These are phyloP conservation scores for Tricholoma matsutake DNA, from an alignment of 768 basidiomycete species.

Conservation along the genomic window DNA sequence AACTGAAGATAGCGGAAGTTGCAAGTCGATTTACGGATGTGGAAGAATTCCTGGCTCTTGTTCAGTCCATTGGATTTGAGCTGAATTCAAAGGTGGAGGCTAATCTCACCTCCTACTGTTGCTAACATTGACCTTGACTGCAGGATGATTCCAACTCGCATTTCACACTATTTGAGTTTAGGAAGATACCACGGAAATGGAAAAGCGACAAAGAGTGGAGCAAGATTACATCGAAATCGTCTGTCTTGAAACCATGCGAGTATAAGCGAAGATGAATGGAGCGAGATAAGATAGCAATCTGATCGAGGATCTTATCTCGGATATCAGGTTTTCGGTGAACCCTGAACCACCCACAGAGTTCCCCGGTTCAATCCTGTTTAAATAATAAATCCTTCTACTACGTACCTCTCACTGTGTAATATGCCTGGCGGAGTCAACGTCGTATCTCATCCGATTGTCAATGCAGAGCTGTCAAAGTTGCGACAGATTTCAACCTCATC, in stretches of 20 bases:
- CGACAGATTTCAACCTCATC: slow-evolving; percentile 56
- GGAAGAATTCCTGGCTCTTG: slow-evolving; percentile 61
- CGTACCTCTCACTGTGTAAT: slow-evolving; percentile 5
- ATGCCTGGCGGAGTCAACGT: slow-evolving; percentile 42
- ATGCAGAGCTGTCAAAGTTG: slow-evolving; percentile 69
- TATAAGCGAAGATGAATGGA: slow-evolving; percentile 75
- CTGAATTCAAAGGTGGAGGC: slow-evolving; percentile 59
- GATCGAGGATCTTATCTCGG: not conserved
- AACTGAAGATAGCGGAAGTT: slow-evolving; percentile 87
- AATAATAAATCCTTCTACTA: not conserved
- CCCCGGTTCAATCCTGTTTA: slow-evolving; percentile 3
- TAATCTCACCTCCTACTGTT: not conserved
- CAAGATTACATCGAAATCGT: slow-evolving; percentile 47
- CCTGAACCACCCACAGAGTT: no score
- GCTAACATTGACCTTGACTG: not conserved
- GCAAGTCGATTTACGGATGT: slow-evolving; percentile 74
- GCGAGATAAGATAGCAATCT: slow-evolving; percentile 9
- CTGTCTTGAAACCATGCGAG: slow-evolving; percentile 82
- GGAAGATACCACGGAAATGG: slow-evolving; percentile 47
- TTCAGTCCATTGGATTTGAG: slow-evolving; percentile 71
- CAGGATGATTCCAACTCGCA: slow-evolving; percentile 83
- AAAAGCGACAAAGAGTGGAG: slow-evolving; percentile 61
- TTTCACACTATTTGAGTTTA: slow-evolving; percentile 82
- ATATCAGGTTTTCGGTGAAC: no score
- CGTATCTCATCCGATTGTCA: slow-evolving; percentile 69